Percentiles rank a stretch among this genome's conserved stretches.
These are phyloP conservation scores for Thielaviopsis punctulata DNA, from an alignment of 2,329 filamentous ascomycete species.

Conservation along the genomic window DNA sequence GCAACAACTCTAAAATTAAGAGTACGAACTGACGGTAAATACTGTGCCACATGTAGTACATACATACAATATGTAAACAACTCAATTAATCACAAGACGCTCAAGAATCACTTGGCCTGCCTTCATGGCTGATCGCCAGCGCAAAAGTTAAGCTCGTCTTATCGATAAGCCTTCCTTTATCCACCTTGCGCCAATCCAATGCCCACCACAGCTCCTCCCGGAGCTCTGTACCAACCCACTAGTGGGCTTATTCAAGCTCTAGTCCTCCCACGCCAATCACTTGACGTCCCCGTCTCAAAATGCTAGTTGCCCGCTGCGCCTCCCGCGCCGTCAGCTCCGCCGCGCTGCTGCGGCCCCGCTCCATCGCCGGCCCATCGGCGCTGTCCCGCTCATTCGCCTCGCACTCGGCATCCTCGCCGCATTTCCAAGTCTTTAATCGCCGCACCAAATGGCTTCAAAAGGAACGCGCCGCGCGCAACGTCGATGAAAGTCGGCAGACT, in stretches of 20 bases:
- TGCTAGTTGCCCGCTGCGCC: neutral
- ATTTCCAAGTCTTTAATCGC: slow-evolving; percentile 81
- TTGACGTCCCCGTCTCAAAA: neutral
- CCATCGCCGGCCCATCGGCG: neutral
- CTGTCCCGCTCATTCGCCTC: slow-evolving; percentile 3
- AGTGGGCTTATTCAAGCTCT: neutral
- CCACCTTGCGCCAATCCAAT: neutral
- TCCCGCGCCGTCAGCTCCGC: neutral
- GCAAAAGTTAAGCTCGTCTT: too few species aligned
- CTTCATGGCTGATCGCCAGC: too few species aligned
- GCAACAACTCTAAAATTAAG: neutral
- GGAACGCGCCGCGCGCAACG: slow-evolving; percentile 60
- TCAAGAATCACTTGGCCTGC: too few species aligned
- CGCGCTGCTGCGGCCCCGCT: neutral
- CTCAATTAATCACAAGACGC: neutral
- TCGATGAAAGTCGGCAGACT: slow-evolving; percentile 55
- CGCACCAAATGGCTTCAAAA: slow-evolving; percentile 80
- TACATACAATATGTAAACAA: too few species aligned
- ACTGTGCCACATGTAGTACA: too few species aligned
- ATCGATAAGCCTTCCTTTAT: neutral
- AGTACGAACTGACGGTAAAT: too few species aligned
- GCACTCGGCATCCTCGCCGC: slow-evolving; percentile 8
- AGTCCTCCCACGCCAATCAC: neutral
- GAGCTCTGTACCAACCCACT: neutral
- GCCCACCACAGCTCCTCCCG: neutral